Conservation (phyloP, 2,329 filamentous ascomycete genomes). For the Exophiala sp. region DNA sequence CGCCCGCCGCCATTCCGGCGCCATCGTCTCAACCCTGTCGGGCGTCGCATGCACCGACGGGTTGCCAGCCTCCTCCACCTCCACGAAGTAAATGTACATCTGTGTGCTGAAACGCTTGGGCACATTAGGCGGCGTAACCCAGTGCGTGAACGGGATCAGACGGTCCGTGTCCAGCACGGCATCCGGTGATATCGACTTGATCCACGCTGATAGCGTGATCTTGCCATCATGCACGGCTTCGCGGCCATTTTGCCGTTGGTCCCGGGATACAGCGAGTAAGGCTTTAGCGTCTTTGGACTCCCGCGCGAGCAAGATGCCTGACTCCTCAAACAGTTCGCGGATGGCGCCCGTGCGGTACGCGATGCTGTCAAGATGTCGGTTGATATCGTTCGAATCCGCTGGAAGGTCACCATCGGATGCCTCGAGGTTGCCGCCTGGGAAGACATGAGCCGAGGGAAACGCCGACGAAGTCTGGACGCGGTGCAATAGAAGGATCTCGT, state of each 20-base stretch:
- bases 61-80: slow-evolving; percentile 36
- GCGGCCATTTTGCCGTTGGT: slow-evolving; percentile 64
- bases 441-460: slow-evolving; percentile 91
- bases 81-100: slow-evolving; percentile 77
- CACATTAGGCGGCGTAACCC: slow-evolving; percentile 65
- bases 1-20: slow-evolving; percentile 72
- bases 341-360: slow-evolving; percentile 80
- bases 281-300: slow-evolving; percentile 38
- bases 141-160: slow-evolving; percentile 79
- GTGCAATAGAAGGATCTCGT: slow-evolving; percentile 84
- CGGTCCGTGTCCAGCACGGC: slow-evolving; percentile 57
- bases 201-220: slow-evolving; percentile 65
- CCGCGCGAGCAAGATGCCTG: slow-evolving; percentile 74
- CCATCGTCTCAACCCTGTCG: slow-evolving; percentile 66
- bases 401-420: slow-evolving; percentile 68
- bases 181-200: slow-evolving; percentile 39
- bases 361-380: slow-evolving; percentile 65
- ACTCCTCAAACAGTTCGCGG: slow-evolving; percentile 92
- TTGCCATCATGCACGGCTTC: slow-evolving; percentile 65
- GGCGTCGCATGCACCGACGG: slow-evolving; percentile 61
- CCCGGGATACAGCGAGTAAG: slow-evolving; percentile 56
- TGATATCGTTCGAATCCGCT: slow-evolving; percentile 42
- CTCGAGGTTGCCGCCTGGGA: slow-evolving; percentile 79
- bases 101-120: slow-evolving; percentile 85
- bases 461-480: slow-evolving; percentile 77